Conservation (phyloP, 176 grass and related monocot genomes). For the Poa annua region DNA sequence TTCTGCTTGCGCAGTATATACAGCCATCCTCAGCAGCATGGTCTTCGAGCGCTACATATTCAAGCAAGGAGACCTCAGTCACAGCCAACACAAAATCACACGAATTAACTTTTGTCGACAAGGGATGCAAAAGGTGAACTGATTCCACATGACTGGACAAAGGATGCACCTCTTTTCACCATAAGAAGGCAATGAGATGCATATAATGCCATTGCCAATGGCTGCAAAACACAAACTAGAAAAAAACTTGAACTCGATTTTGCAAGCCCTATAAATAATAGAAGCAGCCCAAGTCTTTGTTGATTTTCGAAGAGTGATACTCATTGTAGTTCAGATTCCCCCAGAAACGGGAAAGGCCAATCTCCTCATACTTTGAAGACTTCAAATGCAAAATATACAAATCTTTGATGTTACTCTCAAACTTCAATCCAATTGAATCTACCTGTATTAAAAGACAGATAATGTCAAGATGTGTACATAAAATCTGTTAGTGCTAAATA, state of each 20-base stretch:
- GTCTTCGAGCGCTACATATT: neutral
- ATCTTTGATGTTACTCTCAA: conserved; percentile 70
- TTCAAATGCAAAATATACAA: conserved; percentile 69
- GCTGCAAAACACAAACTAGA: conserved; percentile 1
- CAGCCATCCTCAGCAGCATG: neutral
- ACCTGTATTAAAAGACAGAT: conserved; percentile 56
- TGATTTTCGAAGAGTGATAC: conserved; percentile 55
- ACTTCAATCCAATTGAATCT: conserved; percentile 57
- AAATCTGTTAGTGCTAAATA: conserved; percentile 1
- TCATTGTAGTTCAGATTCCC: conserved; percentile 91
- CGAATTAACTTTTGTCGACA: neutral
- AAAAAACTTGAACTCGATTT: neutral
- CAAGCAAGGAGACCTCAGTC: neutral
- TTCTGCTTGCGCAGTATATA: conserved; percentile 14
- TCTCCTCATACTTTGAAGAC: conserved; percentile 74
- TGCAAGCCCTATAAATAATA: conserved; percentile 41
- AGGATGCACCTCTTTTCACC: conserved; percentile 14
- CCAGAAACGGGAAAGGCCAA: conserved; percentile 85
- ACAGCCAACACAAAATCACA: conserved; percentile 22
- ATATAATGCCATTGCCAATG: neutral
- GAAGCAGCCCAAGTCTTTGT: conserved; percentile 46
- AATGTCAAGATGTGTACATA: conserved; percentile 22
- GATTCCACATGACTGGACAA: conserved; percentile 29
- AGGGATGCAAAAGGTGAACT: conserved; percentile 19
- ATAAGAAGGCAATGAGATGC: conserved; percentile 9